Conservation (phyloP, 1,284 basidiomycete species). For the Wallemia hederae region DNA sequence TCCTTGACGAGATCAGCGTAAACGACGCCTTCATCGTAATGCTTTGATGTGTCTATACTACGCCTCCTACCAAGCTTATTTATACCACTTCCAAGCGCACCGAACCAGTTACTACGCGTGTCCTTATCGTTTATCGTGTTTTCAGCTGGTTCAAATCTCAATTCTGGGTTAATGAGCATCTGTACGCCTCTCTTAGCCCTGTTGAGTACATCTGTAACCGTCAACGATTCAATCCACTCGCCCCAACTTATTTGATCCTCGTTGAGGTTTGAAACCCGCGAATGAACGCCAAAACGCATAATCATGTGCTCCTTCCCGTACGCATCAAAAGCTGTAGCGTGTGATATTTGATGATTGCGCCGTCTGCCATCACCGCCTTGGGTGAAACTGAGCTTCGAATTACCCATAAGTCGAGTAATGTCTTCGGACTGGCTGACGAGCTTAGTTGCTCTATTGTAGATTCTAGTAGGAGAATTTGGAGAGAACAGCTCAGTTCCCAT, state of each 20-base stretch:
- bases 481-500: slow-evolving; percentile 70
- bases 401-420: background rate
- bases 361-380: background rate
- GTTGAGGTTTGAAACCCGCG: background rate
- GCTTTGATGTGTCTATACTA: background rate
- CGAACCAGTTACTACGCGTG: background rate
- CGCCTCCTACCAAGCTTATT: background rate
- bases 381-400: background rate
- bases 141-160: background rate
- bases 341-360: background rate
- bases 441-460: slow-evolving; percentile 62
- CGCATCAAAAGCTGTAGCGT: background rate
- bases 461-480: slow-evolving; percentile 64
- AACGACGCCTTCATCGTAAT: background rate
- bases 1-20: background rate
- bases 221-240: background rate
- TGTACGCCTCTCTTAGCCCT: background rate
- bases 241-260: background rate
- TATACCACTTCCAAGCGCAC: background rate
- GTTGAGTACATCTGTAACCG: background rate
- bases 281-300: background rate
- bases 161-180: background rate
- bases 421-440: slow-evolving; percentile 23
- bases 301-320: background rate
- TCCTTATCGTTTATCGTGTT: background rate